Conservation (phyloP, 495 filamentous ascomycete species). For the Tuber microsphaerosporum region DNA sequence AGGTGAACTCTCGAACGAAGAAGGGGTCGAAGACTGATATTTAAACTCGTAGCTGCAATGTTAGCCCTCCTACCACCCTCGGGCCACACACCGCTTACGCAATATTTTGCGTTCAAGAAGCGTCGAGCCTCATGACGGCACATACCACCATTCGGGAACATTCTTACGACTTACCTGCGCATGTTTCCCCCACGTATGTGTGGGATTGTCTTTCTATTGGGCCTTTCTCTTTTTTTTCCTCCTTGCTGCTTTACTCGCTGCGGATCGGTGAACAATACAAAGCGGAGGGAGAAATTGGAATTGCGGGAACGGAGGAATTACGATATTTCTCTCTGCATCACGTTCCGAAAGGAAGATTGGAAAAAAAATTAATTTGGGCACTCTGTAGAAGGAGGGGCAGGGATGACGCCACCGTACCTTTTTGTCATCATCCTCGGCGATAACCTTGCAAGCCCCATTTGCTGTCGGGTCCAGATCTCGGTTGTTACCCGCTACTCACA, state of each 20-base stretch:
- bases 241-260: not conserved
- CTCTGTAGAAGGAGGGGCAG: constrained; percentile 6
- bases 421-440: constrained; percentile 17
- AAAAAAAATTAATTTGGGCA: not conserved
- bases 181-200: not conserved
- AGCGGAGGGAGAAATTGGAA: not conserved
- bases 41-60: constrained; percentile 17
- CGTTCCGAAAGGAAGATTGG: not conserved
- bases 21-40: constrained; percentile 23
- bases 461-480: not conserved
- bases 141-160: constrained; percentile 11
- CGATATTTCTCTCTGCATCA: not conserved
- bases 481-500: not conserved
- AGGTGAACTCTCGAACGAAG: constrained; percentile 15
- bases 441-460: not conserved
- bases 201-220: not conserved
- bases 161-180: constrained; percentile 19
- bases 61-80: not conserved
- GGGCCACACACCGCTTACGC: constrained; percentile 38
- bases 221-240: not conserved
- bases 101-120: constrained; percentile 22
- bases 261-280: constrained; percentile 6
- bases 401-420: constrained; percentile 25
- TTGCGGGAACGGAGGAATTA: constrained; percentile 9
- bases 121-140: not conserved